phyloP scores from a whole-genome alignment of 2,329 filamentous ascomycete genomes.

The Fusarium clavum region DNA sequence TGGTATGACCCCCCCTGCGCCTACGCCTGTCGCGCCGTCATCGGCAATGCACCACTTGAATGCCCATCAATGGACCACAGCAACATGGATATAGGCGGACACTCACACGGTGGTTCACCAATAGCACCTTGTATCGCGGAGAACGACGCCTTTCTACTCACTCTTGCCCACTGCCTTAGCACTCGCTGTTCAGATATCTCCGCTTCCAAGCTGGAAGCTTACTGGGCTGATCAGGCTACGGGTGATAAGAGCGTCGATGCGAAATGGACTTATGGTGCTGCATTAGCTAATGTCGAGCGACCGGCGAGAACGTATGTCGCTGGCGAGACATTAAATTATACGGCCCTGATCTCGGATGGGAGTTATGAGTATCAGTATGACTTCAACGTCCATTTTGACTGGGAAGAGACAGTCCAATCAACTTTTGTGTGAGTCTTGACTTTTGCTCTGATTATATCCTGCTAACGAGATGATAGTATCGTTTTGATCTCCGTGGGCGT shows the following conservation, averaged over 20 bases:
- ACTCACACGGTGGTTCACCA: background rate
- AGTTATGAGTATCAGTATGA: background rate
- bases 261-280: background rate
- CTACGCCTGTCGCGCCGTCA: background rate
- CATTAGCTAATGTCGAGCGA: fast-evolving
- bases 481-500: background rate
- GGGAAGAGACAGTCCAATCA: background rate
- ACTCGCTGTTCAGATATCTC: background rate
- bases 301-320: background rate
- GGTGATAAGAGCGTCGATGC: background rate
- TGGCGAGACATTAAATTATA: background rate
- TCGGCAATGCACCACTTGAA: background rate
- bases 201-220: background rate
- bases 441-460: fast-evolving
- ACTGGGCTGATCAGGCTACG: background rate
- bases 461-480: background rate
- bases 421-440: background rate
- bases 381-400: background rate
- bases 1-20: background rate
- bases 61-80: background rate
- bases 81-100: background rate
- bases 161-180: background rate
- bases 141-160: background rate
- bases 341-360: background rate
- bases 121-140: background rate